Base-by-base conservation (phyloP, 306 rosid species). In the Arachis hypogaea region DNA sequence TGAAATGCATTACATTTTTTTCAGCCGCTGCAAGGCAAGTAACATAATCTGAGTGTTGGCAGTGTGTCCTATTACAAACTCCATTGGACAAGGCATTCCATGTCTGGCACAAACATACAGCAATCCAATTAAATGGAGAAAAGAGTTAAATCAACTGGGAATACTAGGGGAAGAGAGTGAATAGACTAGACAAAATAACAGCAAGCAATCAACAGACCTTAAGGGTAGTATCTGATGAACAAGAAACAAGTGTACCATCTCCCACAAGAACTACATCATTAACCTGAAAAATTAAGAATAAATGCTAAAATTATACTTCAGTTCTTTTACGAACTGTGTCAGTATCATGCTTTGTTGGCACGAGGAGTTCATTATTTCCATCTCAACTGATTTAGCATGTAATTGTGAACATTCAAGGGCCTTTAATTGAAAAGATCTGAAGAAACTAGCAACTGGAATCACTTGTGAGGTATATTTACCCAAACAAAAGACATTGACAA, bases 211-310 rank as follows among this genome's bases (percentile, higher is more conserved):
- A 69, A 71, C 56, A 30, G 85, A 89, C 97, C 97, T 92, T 92
- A 41, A 92, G 82, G 49, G 97, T 89, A 49, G 90, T 79, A 82
- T 92, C 97, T 38, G 97, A 92, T 78, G 97, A 89, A 83, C 97
- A 92, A 16, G 97, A 92, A 68, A 92, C 91, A 80, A 92, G 93
- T 4, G 87, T 85, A 49, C 78, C 82, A 66, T 87, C 89, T 55
- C 93, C 90, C 61, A 80, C 96, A 63, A 92, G 75, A 68, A 89
- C 90, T 51, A 83, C 83, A 84, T 92, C 97, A 77, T 92, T 92
- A 56, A 89, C 97, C 97, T 92, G 93, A 80, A 59, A 50, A 38
- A 74, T 61, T 45, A 76, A 62, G 66, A 76, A 69, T 38, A 54
- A 63, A 49, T 63, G 29, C 49, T 49, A 55, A 40, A 30, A 42